Evolutionary conservation across 1,284 basidiomycete species (phyloP), one percentile per base, ranked within the genome.

Genomic region (Tylopilus sp.): DNA sequence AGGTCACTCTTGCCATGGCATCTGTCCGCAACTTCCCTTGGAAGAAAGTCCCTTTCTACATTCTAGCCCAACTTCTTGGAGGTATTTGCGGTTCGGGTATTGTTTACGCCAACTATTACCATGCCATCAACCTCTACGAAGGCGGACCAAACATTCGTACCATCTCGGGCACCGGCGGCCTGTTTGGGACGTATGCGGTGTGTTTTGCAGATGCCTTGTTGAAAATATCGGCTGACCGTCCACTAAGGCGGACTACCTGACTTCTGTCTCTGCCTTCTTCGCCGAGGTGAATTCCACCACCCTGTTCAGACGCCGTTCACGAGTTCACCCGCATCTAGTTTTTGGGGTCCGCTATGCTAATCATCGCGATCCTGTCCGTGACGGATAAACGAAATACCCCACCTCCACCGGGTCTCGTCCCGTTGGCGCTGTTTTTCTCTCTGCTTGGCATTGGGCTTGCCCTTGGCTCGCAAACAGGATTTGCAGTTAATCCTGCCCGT

Each of bases 181-280:
- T 90, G 20, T 91, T 92, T 60, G 77, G 77, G 6, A 88, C 88
- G 0, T 86, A 82, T 58, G 76, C 84, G 36, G 85, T 86, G 59
- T 51, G 84, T 44, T 39, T 37, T 30, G 4, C 5, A 21, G 15
- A 31, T 51, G 4, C 7, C 20, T 47, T 20, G 20, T 33, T 20
- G 33, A 28, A 44, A 38, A 18, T 20, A 14, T 30, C 21, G 9
- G 11, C 55, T 71, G 43, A 65, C 44, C n/a, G 47, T 35, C 40
- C 37, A 42, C 40, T 12, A 35, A 85, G 82, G 63, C 76, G 33
- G 69, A 70, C 45, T 85, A 82, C 61, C 75, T 85, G 77, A 76
- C 78, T 18, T 63, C 73, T 28, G 77, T 75, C 10, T 78, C 78
- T 26, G 72, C 68, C 51, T 85, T 85, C 70, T 87, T 83, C 59